Evolutionary conservation across 805 yeast genomes (phyloP).

Genomic region (Pichia pseudocactophila): DNA sequence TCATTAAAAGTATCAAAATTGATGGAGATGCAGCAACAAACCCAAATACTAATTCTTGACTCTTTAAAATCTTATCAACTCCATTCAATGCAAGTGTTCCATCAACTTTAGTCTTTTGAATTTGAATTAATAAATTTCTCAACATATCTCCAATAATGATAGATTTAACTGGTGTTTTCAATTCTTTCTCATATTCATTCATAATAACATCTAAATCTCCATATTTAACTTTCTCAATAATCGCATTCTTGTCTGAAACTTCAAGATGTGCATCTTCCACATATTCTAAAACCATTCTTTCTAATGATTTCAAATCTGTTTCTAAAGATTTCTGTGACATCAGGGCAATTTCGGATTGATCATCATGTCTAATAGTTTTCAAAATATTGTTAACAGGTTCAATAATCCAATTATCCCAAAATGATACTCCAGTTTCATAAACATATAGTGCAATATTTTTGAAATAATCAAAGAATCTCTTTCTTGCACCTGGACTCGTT

Average conservation of each 20-base stretch:
- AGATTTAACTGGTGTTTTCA: slow-evolving; percentile 59
- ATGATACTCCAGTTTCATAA: slow-evolving; percentile 55
- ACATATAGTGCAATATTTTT: slow-evolving; percentile 52
- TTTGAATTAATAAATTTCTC: slow-evolving; percentile 73
- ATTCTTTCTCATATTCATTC: slow-evolving; percentile 70
- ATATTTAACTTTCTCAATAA: slow-evolving; percentile 43
- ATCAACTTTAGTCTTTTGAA: slow-evolving; percentile 95
- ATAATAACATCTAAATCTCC: slow-evolving; percentile 79
- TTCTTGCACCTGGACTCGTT: slow-evolving; percentile 43
- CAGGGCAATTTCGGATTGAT: slow-evolving; percentile 60
- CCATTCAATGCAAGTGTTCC: slow-evolving; percentile 86
- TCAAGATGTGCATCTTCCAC: slow-evolving; percentile 30
- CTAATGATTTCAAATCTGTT: slow-evolving; percentile 71
- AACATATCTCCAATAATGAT: slow-evolving; percentile 61
- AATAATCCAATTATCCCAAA: slow-evolving; percentile 76
- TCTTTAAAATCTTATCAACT: slow-evolving; percentile 78
- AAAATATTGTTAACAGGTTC: slow-evolving; percentile 66
- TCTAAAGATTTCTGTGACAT: slow-evolving; percentile 70
- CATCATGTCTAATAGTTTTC: slow-evolving; percentile 79
- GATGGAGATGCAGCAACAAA: slow-evolving; percentile 85
- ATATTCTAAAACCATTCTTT: slow-evolving; percentile 80
- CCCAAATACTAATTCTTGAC: slow-evolving; percentile 93
- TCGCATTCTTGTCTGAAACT: slow-evolving; percentile 14
- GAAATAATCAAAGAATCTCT: slow-evolving; percentile 25
- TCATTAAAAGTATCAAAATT: slow-evolving; percentile 44